phyloP scores from a whole-genome alignment of 2,329 filamentous ascomycete genomes.

The Celoporthe dispersa region DNA sequence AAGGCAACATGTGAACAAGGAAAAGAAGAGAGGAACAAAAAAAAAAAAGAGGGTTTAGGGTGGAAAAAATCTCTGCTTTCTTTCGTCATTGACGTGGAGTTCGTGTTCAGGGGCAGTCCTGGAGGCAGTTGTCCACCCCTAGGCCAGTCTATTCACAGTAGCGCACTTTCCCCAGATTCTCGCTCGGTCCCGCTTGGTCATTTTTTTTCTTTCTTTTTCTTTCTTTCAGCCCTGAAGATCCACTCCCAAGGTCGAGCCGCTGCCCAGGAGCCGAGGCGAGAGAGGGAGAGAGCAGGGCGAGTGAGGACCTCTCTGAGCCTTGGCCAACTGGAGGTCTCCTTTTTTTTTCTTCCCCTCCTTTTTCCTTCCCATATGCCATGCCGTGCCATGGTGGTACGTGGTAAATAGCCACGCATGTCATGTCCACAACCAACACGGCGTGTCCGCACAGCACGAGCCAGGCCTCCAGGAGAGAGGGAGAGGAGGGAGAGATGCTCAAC shows the following conservation, averaged over 20 bases:
- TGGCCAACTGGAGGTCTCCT: not conserved
- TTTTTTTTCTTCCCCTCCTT: not conserved
- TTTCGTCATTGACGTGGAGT: conserved; percentile 8
- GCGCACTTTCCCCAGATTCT: conserved; percentile 27
- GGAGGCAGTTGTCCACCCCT: conserved; percentile 3
- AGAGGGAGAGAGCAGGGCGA: not conserved
- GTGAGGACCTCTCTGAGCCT: not conserved
- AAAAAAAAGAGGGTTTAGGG: too few relatives aligned
- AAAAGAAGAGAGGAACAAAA: not conserved
- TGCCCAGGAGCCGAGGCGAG: conserved; percentile 17
- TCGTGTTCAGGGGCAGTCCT: conserved; percentile 11
- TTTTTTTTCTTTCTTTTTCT: too few relatives aligned
- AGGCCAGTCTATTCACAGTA: not conserved
- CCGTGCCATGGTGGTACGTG: not conserved
- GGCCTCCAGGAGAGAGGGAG: not conserved
- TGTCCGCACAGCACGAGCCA: not conserved
- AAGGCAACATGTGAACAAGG: not conserved
- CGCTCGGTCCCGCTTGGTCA: conserved; percentile 5
- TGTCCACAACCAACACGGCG: not conserved
- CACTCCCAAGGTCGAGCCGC: conserved; percentile 11
- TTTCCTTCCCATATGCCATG: not conserved
- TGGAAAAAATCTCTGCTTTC: conserved; percentile 8
- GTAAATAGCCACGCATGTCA: not conserved
- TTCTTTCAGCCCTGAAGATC: conserved; percentile 26
- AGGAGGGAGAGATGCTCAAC: not conserved